phyloP scores from a whole-genome alignment of 1,284 basidiomycete species.

The Sporisorium scitamineum region DNA sequence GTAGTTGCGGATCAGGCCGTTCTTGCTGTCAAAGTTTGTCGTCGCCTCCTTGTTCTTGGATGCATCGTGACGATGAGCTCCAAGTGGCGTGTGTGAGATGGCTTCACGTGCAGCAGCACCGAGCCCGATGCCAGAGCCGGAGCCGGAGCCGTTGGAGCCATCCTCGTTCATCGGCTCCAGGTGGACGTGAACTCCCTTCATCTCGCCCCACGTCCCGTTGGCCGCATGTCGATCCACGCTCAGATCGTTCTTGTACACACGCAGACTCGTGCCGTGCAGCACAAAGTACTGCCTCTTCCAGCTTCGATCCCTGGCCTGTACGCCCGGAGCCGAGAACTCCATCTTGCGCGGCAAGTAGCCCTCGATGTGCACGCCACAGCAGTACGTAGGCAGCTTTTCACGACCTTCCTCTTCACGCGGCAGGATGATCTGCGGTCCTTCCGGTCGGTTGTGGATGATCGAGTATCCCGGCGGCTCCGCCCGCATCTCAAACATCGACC shows the following conservation, averaged over 20 bases:
- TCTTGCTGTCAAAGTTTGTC: constrained; percentile 39
- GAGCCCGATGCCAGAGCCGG: constrained; percentile 29
- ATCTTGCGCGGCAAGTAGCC: constrained; percentile 91
- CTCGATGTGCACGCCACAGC: constrained; percentile 85
- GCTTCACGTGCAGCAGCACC: constrained; percentile 47
- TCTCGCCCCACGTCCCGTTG: constrained; percentile 68
- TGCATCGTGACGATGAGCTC: constrained; percentile 16
- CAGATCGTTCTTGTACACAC: constrained; percentile 79
- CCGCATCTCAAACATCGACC: constrained; percentile 65
- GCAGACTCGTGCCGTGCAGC: constrained; percentile 88
- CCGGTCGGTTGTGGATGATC: constrained; percentile 62
- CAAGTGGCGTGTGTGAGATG: constrained; percentile 44
- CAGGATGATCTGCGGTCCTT: constrained; percentile 58
- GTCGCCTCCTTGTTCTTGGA: constrained; percentile 15
- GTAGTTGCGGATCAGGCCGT: constrained; percentile 75
- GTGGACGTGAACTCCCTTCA: constrained; percentile 64
- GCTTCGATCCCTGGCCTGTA: constrained; percentile 88
- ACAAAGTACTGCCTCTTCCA: constrained; percentile 92
- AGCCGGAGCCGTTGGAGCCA: constrained; percentile 43
- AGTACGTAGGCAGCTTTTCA: constrained; percentile 85
- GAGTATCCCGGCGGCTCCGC: constrained; percentile 61
- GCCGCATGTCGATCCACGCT: constrained; percentile 63
- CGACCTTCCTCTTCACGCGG: constrained; percentile 75
- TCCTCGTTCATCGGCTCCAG: constrained; percentile 59
- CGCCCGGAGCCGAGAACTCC: constrained; percentile 87